These are phyloP conservation scores for Macrolepiota dolichaula DNA, from an alignment of 768 basidiomycete species.

Conservation along the genomic window DNA sequence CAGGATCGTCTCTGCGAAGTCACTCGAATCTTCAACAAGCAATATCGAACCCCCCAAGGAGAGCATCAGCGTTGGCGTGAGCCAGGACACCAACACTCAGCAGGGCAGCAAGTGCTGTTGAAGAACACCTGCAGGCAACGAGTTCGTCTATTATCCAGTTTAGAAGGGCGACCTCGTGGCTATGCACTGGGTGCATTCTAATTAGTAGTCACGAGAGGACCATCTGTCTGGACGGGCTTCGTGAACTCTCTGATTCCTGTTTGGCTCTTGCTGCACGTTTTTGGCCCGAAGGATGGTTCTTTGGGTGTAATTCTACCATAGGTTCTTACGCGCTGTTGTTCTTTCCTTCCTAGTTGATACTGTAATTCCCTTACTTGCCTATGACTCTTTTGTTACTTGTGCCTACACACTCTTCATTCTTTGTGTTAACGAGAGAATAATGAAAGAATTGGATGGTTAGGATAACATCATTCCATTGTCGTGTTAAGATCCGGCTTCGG, in stretches of 20 bases:
- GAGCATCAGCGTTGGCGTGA: slow-evolving; percentile 83
- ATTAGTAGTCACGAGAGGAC: background rate
- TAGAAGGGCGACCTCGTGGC: slow-evolving; percentile 7
- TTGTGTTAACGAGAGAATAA: background rate
- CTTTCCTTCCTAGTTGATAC: slow-evolving; percentile 1
- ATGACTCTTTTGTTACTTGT: background rate
- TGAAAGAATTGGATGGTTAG: background rate
- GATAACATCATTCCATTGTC: background rate
- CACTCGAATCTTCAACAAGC: slow-evolving; percentile 80
- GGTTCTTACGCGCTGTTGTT: slow-evolving; percentile 1
- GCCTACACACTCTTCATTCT: background rate
- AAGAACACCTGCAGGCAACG: slow-evolving; percentile 2
- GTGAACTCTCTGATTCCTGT: background rate
- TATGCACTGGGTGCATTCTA: background rate
- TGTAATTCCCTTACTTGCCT: background rate
- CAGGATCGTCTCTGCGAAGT: slow-evolving; percentile 94
- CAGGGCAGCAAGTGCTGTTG: slow-evolving; percentile 67
- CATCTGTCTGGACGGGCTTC: background rate
- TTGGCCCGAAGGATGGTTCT: background rate
- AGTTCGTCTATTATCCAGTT: background rate
- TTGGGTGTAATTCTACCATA: slow-evolving; percentile 9
- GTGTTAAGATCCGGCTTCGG: background rate
- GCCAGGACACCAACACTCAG: slow-evolving; percentile 54
- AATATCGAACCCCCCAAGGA: slow-evolving; percentile 80
- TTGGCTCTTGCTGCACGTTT: background rate